A percentile compares a stretch with the other conserved stretches of the same genome.
These are phyloP conservation scores for Leucogyrophana mollusca DNA, from an alignment of 768 basidiomycete genomes.

Conservation along the genomic window DNA sequence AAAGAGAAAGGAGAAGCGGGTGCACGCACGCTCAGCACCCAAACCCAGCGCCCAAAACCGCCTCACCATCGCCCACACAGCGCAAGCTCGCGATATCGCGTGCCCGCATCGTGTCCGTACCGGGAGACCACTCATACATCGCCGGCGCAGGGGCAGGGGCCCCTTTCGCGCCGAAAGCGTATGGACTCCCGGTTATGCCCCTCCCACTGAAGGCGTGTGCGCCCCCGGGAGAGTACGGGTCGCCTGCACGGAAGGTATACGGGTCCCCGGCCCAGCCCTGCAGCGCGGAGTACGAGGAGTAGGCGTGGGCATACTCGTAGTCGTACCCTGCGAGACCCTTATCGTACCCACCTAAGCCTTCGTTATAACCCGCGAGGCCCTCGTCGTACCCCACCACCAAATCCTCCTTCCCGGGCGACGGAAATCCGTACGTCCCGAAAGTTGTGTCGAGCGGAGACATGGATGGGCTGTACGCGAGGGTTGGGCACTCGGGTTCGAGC, in stretches of 20 bases:
- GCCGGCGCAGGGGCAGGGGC: too few species aligned
- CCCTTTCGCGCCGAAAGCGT: too few species aligned
- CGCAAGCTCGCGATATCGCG: neutral
- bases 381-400: constrained; percentile 6
- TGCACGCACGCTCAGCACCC: too few species aligned
- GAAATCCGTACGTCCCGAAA: constrained; percentile 17
- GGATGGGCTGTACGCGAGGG: constrained; percentile 17
- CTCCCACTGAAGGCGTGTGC: too few species aligned
- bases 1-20: too few species aligned
- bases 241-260: too few species aligned
- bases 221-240: too few species aligned
- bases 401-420: constrained; percentile 8
- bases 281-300: constrained; percentile 17
- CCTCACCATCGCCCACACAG: too few species aligned
- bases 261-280: constrained; percentile 22
- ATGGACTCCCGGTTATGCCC: too few species aligned
- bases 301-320: constrained; percentile 3
- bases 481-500: neutral
- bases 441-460: constrained; percentile 25
- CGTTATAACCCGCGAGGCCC: constrained; percentile 11
- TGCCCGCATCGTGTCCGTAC: neutral
- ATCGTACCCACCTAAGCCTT: constrained; percentile 3
- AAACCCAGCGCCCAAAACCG: too few species aligned
- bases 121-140: neutral
- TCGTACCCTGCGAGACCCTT: constrained; percentile 4